Conservation (phyloP, 73 alveolate genomes). For the Paramecium octaurelia region DNA sequence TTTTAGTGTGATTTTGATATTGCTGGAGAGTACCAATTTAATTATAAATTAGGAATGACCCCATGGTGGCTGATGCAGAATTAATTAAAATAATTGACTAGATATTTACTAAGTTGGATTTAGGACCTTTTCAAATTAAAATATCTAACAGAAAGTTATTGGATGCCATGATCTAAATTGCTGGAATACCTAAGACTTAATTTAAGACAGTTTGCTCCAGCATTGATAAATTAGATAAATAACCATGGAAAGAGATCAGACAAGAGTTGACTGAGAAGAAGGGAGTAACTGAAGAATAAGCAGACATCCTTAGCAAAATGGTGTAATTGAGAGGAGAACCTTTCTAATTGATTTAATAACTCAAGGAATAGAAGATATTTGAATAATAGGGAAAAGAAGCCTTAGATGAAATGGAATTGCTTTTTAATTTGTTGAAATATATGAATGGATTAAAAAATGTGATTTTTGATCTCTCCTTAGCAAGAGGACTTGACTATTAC, state of each 20-base stretch:
- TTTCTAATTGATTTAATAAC: constrained; percentile 70
- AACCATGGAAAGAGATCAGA: constrained; percentile 88
- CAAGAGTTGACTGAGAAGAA: constrained; percentile 78
- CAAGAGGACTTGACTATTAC: constrained; percentile 96
- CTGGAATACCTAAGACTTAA: background rate
- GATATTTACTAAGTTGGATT: background rate
- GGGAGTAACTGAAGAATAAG: constrained; percentile 81
- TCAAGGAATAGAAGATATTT: constrained; percentile 67
- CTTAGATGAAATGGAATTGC: constrained; percentile 82
- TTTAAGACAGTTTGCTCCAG: background rate
- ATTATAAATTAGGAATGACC: constrained; percentile 68
- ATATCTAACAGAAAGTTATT: background rate
- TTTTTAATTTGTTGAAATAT: constrained; percentile 69
- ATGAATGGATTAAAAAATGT: constrained; percentile 69
- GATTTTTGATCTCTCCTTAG: constrained; percentile 84
- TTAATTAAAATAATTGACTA: constrained; percentile 52
- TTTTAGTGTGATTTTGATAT: constrained; percentile 96
- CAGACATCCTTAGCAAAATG: constrained; percentile 76
- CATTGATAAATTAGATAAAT: constrained; percentile 33
- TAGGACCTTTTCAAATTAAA: constrained; percentile 17
- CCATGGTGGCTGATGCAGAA: constrained; percentile 90
- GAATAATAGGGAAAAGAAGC: constrained; percentile 78
- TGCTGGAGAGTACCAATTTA: constrained; percentile 71
- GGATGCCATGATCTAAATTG: background rate
- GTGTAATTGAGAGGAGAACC: constrained; percentile 82